Percentiles rank a stretch among this genome's conserved stretches.
These are phyloP conservation scores for Globisporangium irregulare DNA, from an alignment of 352 stramenopile species.

Conservation along the genomic window DNA sequence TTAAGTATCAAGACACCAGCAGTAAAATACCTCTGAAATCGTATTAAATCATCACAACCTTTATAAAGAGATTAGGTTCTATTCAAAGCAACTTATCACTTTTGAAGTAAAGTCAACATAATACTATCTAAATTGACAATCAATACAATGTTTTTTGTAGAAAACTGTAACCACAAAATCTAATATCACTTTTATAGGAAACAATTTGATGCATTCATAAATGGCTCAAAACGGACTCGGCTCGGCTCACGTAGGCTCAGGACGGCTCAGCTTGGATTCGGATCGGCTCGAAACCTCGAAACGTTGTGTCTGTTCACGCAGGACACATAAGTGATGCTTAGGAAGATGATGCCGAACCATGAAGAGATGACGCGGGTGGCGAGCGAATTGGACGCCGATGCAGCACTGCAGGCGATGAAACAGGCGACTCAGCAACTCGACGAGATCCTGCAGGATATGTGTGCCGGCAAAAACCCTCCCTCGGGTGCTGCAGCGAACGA, in stretches of 20 bases:
- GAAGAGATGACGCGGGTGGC: background rate
- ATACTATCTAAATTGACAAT: no score
- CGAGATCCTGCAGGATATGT: slow-evolving; percentile 48
- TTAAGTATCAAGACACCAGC: no score
- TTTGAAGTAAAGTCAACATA: no score
- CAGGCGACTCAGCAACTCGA: slow-evolving; percentile 33
- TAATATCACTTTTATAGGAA: background rate
- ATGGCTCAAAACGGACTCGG: background rate
- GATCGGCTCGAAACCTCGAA: slow-evolving; percentile 5
- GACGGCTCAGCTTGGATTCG: background rate
- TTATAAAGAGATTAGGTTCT: no score
- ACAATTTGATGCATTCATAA: no score
- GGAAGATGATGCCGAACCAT: background rate
- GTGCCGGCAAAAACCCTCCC: slow-evolving; percentile 10
- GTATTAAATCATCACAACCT: no score
- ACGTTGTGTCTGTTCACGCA: background rate
- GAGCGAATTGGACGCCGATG: background rate
- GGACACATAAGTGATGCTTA: no score
- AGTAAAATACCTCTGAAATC: no score
- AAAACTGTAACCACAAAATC: no score
- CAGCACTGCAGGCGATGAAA: slow-evolving; percentile 27
- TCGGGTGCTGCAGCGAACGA: background rate
- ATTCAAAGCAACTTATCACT: no score
- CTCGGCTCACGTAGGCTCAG: background rate
- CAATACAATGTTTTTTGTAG: no score